Evolutionary conservation across 2,329 filamentous ascomycete species (phyloP).

Genomic region (Sarocladiaceae sp.): DNA sequence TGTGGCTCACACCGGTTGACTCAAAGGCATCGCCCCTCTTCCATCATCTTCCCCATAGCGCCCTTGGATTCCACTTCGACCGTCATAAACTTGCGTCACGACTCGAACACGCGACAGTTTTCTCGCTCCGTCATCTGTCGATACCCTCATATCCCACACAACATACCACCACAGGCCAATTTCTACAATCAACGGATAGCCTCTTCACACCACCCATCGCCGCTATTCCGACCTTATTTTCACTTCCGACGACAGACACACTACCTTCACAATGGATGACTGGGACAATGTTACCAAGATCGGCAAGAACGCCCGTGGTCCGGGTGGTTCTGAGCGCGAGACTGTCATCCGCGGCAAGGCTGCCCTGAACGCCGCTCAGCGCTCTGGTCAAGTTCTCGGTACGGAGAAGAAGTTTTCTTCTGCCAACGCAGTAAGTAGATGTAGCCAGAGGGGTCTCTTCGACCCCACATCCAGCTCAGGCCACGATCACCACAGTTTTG

Average conservation of each 20-base stretch:
- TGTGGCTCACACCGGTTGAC: conserved; percentile 31
- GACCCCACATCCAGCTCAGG: conserved; percentile 1
- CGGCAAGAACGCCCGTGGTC: conserved; percentile 74
- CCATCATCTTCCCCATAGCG: conserved; percentile 25
- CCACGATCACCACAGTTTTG: background rate
- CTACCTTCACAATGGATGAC: conserved; percentile 62
- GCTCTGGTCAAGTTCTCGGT: conserved; percentile 67
- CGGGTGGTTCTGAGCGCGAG: conserved; percentile 67
- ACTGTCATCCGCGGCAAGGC: conserved; percentile 81
- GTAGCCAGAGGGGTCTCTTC: background rate
- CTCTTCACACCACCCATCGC: background rate
- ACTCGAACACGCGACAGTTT: conserved; percentile 10
- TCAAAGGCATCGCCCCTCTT: conserved; percentile 24
- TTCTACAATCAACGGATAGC: background rate
- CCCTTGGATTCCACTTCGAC: conserved; percentile 3
- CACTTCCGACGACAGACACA: conserved; percentile 10
- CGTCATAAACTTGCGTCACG: conserved; percentile 16
- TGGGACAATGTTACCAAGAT: conserved; percentile 93
- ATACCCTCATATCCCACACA: background rate
- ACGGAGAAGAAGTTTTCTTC: conserved; percentile 89
- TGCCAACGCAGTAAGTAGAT: conserved; percentile 68
- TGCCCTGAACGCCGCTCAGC: conserved; percentile 84
- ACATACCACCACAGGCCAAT: background rate
- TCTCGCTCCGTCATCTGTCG: conserved; percentile 5
- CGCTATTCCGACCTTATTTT: background rate